phyloP scores from a whole-genome alignment of 352 stramenopile genomes.

The Detonula confervacea region DNA sequence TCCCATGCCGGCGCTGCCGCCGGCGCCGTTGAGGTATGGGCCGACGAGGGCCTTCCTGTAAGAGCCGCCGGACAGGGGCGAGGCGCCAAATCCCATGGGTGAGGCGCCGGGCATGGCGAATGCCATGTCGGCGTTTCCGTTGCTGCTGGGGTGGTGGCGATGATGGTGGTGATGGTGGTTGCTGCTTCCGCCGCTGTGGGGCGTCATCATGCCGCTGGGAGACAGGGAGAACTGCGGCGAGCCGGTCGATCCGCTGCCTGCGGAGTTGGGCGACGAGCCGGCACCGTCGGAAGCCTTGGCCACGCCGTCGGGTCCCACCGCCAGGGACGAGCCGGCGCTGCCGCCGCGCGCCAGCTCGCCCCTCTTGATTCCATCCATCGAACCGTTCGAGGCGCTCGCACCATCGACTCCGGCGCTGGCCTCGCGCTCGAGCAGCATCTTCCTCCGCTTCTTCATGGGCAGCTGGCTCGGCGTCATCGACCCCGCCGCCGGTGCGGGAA shows the following conservation, averaged over 20 bases:
- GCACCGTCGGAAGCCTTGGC: no score
- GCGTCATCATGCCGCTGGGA: slow-evolving; percentile 29
- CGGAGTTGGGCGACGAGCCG: no score
- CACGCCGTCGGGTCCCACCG: no score
- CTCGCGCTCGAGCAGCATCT: slow-evolving; percentile 10
- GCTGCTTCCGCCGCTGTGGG: background rate
- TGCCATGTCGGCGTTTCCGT: no score
- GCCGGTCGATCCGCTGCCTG: background rate
- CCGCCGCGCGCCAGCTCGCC: slow-evolving; percentile 14
- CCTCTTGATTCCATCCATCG: background rate
- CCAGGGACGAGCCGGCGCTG: background rate
- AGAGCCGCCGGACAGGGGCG: slow-evolving; percentile 5
- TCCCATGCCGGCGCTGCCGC: no score
- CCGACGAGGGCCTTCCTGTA: slow-evolving; percentile 21
- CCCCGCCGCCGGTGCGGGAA: background rate
- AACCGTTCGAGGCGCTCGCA: background rate
- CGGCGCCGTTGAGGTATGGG: slow-evolving; percentile 8
- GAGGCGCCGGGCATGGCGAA: no score
- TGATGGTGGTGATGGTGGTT: no score
- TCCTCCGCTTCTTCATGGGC: slow-evolving; percentile 49
- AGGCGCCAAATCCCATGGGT: slow-evolving; percentile 7
- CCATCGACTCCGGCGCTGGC: slow-evolving; percentile 1
- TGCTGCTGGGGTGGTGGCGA: no score
- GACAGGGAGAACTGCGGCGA: slow-evolving; percentile 22
- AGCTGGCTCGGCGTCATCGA: slow-evolving; percentile 25